phyloP scores from a whole-genome alignment of 2,329 filamentous ascomycete genomes.

The Ambrosiella beaveri region DNA sequence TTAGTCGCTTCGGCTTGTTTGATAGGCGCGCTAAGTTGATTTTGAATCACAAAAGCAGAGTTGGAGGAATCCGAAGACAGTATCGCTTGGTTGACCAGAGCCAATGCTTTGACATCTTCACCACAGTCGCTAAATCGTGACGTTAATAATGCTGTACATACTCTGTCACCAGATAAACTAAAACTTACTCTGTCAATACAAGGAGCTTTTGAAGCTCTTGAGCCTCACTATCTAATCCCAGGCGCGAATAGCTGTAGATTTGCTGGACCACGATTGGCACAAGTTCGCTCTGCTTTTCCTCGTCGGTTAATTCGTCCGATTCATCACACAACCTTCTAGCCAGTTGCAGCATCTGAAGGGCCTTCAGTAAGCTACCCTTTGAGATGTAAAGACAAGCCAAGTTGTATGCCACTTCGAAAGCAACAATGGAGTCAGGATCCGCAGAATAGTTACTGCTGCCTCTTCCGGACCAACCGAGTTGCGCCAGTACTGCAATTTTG shows the following conservation, averaged over 20 bases:
- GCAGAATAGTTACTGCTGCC: constrained; percentile 19
- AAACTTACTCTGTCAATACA: constrained; percentile 40
- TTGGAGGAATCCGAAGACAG: constrained; percentile 22
- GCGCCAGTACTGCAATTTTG: constrained; percentile 50
- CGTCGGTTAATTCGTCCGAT: constrained; percentile 53
- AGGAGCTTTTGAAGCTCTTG: constrained; percentile 44
- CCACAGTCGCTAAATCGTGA: constrained; percentile 41
- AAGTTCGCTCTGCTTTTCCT: constrained; percentile 58
- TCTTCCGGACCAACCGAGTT: constrained; percentile 51
- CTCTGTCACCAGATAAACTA: neutral
- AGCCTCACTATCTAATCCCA: constrained; percentile 51
- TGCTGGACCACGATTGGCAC: constrained; percentile 63
- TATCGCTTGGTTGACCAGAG: constrained; percentile 43
- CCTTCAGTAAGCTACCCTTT: constrained; percentile 46
- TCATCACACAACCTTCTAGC: constrained; percentile 55
- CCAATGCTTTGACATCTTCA: constrained; percentile 46
- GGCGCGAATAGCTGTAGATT: constrained; percentile 49
- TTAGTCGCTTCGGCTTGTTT: constrained; percentile 39
- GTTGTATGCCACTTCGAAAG: constrained; percentile 73
- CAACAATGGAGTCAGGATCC: constrained; percentile 25
- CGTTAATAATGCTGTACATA: neutral
- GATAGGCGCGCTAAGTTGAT: constrained; percentile 38
- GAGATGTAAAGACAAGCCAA: constrained; percentile 58
- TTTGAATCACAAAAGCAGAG: constrained; percentile 54
- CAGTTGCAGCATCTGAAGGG: constrained; percentile 48